Conservation (phyloP, 1,139 yeast genomes). For the Blastobotrys illinoisensis region DNA sequence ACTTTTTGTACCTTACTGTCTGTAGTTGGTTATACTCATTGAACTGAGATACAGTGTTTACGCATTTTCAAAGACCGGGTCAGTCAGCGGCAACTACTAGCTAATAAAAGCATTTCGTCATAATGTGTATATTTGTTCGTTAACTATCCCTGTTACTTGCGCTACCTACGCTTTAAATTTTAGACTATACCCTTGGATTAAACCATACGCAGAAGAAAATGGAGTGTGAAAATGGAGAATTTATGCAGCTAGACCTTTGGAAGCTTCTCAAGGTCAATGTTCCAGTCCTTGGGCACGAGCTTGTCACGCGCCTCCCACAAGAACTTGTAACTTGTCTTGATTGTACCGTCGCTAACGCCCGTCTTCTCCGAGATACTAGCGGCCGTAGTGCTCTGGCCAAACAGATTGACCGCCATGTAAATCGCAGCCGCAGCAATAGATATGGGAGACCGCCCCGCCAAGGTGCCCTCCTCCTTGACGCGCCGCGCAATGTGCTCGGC, state of each 20-base stretch:
- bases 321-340: constrained; percentile 84
- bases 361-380: constrained; percentile 84
- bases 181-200: too few relatives aligned
- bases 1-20: too few relatives aligned
- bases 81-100: too few relatives aligned
- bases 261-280: constrained; percentile 55
- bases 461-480: constrained; percentile 85
- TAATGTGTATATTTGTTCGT: too few relatives aligned
- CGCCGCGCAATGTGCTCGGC: constrained; percentile 89
- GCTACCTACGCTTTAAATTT: too few relatives aligned
- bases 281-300: constrained; percentile 78
- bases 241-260: constrained; percentile 48
- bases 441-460: constrained; percentile 96
- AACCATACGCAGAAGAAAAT: too few relatives aligned
- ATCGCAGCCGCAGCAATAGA: constrained; percentile 98
- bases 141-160: too few relatives aligned
- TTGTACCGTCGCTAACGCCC: constrained; percentile 98
- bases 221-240: too few relatives aligned
- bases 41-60: too few relatives aligned
- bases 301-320: constrained; percentile 69
- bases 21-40: too few relatives aligned
- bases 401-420: constrained; percentile 82
- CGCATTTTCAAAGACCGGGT: too few relatives aligned
- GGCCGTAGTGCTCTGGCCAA: constrained; percentile 61
- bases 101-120: too few relatives aligned